Evolutionary conservation across 495 filamentous ascomycete species (phyloP), one percentile per base, ranked within the genome.

Genomic region (Aspergillus sclerotioniger): DNA sequence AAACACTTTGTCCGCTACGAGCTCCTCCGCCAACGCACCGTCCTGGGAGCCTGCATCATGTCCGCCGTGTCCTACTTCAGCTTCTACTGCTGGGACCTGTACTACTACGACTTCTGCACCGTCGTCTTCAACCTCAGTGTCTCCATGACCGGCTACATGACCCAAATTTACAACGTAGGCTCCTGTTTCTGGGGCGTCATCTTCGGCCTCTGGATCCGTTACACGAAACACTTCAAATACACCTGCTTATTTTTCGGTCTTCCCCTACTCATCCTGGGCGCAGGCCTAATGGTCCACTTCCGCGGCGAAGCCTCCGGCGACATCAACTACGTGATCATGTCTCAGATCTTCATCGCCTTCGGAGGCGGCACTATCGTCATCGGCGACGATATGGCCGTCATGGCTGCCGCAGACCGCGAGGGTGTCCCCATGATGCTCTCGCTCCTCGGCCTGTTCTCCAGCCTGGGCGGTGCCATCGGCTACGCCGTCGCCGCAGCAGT

Each of bases 271-370:
- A 75, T 87, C 33, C 80, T 89, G 28, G 80, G 87, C 3, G 80
- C 84, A 0, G 81, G 88, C n/a, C 78, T 89, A 51, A 82, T 89
- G 81, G 88, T 78, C 61, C 80, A 75, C 60, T 91, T 90, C 80
- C 84, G 88, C 37, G 84, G 87, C 46, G 72, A 82, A 53, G 75
- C 76, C 53, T 69, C 78, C 3, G 69, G 71, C 16, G 63, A 76
- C 48, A 76, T 90, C 47, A 87, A 85, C 25, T 90, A 86, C 67
- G 71, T 92, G 17, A 74, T 90, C 70, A 89, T 90, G 84, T 86
- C 82, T 62, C 87, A 91, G 69, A 89, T 91, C 68, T 86, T 91
- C 72, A 90, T 91, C 61, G 84, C 88, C 31, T 82, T 92, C 52
- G 76, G 78, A 13, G 87, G 86, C 16, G 84, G 85, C 31, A 85